These are phyloP conservation scores for Plasmodium falciparum DNA, from an alignment of 169 alveolate genomes.

Conservation along the genomic window DNA sequence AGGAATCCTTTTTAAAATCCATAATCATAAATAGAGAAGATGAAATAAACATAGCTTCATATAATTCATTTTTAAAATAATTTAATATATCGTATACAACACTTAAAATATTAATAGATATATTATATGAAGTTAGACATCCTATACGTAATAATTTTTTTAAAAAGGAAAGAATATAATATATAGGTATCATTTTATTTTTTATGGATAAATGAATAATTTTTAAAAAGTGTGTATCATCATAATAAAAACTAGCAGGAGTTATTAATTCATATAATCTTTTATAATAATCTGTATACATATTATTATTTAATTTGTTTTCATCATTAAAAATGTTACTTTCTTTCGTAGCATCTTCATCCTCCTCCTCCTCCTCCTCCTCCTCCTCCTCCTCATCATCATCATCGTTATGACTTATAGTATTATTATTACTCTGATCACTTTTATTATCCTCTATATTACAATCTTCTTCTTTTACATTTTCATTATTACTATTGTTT, in stretches of 20 bases:
- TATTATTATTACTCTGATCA: background rate
- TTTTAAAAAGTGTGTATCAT: slow-evolving; percentile 58
- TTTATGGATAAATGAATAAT: slow-evolving; percentile 56
- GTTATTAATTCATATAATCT: slow-evolving; percentile 58
- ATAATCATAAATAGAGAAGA: slow-evolving; percentile 69
- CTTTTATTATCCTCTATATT: background rate
- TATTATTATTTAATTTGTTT: slow-evolving; percentile 29
- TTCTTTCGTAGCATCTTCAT: background rate
- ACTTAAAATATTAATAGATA: slow-evolving; percentile 66
- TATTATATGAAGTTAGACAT: slow-evolving; percentile 55
- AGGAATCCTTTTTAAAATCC: slow-evolving; percentile 64
- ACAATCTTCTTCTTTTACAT: background rate
- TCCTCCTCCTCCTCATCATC: background rate
- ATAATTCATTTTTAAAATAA: slow-evolving; percentile 47
- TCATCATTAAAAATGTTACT: background rate
- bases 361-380: background rate
- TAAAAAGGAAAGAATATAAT: slow-evolving; percentile 71
- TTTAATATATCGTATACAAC: slow-evolving; percentile 70
- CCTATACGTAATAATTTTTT: slow-evolving; percentile 63
- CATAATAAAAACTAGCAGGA: slow-evolving; percentile 73
- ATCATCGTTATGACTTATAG: background rate
- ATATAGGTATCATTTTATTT: slow-evolving; percentile 74
- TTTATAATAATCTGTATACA: slow-evolving; percentile 74
- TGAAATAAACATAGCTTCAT: slow-evolving; percentile 65
- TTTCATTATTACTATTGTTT: background rate